These are phyloP conservation scores for Tylopilus sp. DNA, from an alignment of 1,284 basidiomycete genomes.

Conservation along the genomic window DNA sequence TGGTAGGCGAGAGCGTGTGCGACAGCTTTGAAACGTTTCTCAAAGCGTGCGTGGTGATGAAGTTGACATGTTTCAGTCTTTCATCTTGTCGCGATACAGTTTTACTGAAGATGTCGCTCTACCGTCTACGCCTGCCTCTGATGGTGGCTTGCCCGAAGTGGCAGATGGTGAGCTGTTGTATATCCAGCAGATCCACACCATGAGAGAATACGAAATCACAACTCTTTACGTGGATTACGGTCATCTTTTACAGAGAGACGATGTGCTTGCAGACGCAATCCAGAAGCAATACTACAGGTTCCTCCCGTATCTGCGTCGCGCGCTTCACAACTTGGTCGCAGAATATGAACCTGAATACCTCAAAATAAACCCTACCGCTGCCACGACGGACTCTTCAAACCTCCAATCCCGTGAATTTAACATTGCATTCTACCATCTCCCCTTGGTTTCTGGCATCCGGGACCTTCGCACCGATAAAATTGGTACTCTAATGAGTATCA, in stretches of 20 bases:
- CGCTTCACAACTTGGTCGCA: conserved; percentile 85
- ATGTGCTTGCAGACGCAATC: conserved; percentile 90
- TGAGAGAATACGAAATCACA: conserved; percentile 90
- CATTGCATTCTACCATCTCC: conserved; percentile 95
- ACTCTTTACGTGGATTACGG: conserved; percentile 96
- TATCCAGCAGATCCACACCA: conserved; percentile 87
- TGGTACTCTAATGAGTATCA: conserved; percentile 89
- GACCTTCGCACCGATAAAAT: conserved; percentile 91
- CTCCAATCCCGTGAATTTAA: conserved; percentile 91
- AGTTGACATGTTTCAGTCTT: not conserved
- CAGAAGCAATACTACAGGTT: conserved; percentile 96
- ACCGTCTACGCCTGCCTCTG: conserved; percentile 70
- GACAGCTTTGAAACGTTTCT: conserved; percentile 90
- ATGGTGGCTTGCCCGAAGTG: conserved; percentile 54
- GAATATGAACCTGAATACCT: conserved; percentile 90
- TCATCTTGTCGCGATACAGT: conserved; percentile 39
- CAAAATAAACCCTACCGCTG: conserved; percentile 82
- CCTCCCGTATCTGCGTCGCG: conserved; percentile 89
- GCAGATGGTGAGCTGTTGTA: conserved; percentile 72
- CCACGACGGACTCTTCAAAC: conserved; percentile 77
- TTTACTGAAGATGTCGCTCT: conserved; percentile 79
- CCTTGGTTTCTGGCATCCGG: conserved; percentile 92
- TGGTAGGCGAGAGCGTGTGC: conserved; percentile 89
- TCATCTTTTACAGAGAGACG: conserved; percentile 87
- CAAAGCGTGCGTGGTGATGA: conserved; percentile 63